These are phyloP conservation scores for Carallia pectinifolia DNA, from an alignment of 345 rosid genomes.

Conservation along the genomic window DNA sequence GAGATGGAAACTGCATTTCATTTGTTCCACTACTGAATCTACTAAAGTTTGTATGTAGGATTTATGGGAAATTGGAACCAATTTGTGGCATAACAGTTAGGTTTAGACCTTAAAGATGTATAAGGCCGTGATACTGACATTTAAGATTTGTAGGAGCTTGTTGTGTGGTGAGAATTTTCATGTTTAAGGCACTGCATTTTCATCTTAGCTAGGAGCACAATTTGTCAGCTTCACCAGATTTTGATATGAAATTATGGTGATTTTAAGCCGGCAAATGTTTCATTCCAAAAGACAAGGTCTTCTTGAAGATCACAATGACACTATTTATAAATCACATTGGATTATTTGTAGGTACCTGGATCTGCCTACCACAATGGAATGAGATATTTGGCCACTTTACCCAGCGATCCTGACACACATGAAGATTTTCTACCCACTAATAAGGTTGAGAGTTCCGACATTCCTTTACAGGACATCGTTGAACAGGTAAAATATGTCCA, in stretches of 20 bases:
- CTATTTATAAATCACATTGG: background rate
- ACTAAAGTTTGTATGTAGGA: too few relatives aligned
- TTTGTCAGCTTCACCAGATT: background rate
- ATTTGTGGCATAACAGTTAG: too few relatives aligned
- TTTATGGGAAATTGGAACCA: too few relatives aligned
- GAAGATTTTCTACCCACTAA: slow-evolving; percentile 74
- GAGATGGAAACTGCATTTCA: too few relatives aligned
- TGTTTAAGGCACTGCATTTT: background rate
- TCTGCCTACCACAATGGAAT: slow-evolving; percentile 37
- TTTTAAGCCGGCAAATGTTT: background rate
- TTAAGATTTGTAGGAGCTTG: too few relatives aligned
- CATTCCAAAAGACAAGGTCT: background rate
- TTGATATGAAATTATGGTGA: background rate
- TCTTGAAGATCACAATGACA: background rate
- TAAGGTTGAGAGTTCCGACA: slow-evolving; percentile 48
- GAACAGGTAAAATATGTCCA: slow-evolving; percentile 53
- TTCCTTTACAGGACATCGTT: slow-evolving; percentile 62
- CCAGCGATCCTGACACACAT: slow-evolving; percentile 80
- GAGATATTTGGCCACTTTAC: slow-evolving; percentile 48
- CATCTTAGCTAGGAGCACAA: background rate
- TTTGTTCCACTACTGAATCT: too few relatives aligned
- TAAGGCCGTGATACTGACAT: too few relatives aligned
- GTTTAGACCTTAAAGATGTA: too few relatives aligned
- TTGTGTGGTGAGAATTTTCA: background rate
- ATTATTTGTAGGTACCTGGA: slow-evolving; percentile 45